These are phyloP conservation scores for Phlebiopsis flavidoalba DNA, from an alignment of 768 basidiomycete species.

Conservation along the genomic window DNA sequence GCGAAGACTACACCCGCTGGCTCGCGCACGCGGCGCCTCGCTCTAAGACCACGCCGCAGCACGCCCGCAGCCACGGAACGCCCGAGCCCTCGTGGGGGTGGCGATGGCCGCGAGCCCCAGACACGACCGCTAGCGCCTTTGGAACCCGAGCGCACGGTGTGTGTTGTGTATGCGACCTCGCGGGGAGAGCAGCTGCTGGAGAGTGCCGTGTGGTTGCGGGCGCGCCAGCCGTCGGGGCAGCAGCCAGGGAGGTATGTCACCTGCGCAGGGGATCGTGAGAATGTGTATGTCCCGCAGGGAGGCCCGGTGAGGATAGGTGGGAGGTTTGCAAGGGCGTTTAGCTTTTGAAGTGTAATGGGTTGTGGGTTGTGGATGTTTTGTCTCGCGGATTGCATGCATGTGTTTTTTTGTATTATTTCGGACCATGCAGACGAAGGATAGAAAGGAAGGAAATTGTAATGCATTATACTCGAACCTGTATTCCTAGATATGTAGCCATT, in stretches of 20 bases:
- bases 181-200: constrained; percentile 20
- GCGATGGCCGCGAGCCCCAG: too few species aligned
- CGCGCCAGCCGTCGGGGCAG: too few species aligned
- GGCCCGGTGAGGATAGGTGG: too few species aligned
- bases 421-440: background rate
- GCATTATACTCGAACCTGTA: background rate
- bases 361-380: background rate
- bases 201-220: constrained; percentile 15
- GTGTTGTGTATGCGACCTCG: constrained; percentile 15
- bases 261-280: too few species aligned
- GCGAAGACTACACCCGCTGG: constrained; percentile 12
- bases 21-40: background rate
- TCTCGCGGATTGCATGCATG: background rate
- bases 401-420: background rate
- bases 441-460: background rate
- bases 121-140: too few species aligned
- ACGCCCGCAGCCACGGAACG: too few species aligned
- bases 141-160: background rate
- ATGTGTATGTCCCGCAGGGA: too few species aligned
- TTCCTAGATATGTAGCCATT: background rate
- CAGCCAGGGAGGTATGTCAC: too few species aligned
- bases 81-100: too few species aligned
- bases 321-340: background rate
- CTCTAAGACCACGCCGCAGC: too few species aligned
- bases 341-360: too few species aligned